Evolutionary conservation across 176 grass and related monocot species (phyloP), one percentile per base, ranked within the genome.

Genomic region (Microstegium vimineum): DNA sequence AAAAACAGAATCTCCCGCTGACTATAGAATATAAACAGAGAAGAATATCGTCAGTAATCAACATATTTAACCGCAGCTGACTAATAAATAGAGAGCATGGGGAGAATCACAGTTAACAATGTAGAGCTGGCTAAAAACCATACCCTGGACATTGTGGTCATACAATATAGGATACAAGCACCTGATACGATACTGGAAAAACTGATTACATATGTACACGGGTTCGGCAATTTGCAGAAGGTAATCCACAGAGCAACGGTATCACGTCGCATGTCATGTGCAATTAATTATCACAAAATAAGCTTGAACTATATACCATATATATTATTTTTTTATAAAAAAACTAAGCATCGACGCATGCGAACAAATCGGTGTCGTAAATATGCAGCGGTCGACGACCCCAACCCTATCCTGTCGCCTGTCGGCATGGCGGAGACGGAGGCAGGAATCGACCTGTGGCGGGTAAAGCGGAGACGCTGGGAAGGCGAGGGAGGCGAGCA

Each of bases 1-100:
- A 72, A 66, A n/a, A 81, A 89, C 25, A 86, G 89, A 60, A 94
- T 45, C 36, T 94, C 84, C 69, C 83, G 82, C 8, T 79, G 77
- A 40, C 92, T 94, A 77, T 30, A 22, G 3, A 79, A 10, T 69
- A 74, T 27, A 74, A 34, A 12, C 25, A 81, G 41, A 80, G 23
- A 78, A n/a, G n/a, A 51, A 5, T 18, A 42, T 1, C 30, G 64
- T 78, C 31, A 59, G 40, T 49, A 79, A 63, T 40, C 23, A 25
- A n/a, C 38, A 62, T 36, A 6, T 49, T 26, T 0, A 78, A 43
- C 42, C 87, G 73, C 63, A 88, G 65, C 5, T 88, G 54, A 68
- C 77, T 88, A 78, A 68, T 88, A 78, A 68, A 78, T 88, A 74
- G 32, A 84, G n/a, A 74, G 45, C 7, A 74, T 40, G 46, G 60